These are phyloP conservation scores for Omphalea diandra DNA, from an alignment of 441 rosid genomes.

Conservation along the genomic window DNA sequence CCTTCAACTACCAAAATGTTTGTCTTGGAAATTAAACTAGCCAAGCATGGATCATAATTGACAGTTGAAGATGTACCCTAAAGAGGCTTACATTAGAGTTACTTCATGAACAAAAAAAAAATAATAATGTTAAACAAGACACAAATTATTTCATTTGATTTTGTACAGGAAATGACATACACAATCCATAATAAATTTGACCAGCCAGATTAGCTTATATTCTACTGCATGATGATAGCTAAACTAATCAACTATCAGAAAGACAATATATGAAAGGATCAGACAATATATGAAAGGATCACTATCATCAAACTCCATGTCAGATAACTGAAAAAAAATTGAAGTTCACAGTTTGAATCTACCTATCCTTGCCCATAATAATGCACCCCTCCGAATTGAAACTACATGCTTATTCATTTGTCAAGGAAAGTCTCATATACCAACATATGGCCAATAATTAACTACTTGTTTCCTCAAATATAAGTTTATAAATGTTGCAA, in stretches of 20 bases:
- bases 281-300: neutral
- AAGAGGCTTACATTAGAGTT: conserved; percentile 16
- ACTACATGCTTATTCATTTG: neutral
- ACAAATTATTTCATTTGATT: neutral
- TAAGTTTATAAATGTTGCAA: neutral
- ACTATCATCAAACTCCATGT: neutral
- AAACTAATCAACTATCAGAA: neutral
- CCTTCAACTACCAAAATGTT: conserved; percentile 88
- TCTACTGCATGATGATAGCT: neutral
- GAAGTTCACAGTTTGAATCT: neutral
- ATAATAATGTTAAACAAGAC: neutral
- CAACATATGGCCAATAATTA: neutral
- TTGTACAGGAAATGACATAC: neutral
- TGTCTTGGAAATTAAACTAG: conserved; percentile 69
- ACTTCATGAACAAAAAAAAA: conserved; percentile 14
- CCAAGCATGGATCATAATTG: conserved; percentile 67
- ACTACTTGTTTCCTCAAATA: neutral
- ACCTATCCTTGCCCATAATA: neutral
- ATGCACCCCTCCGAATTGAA: neutral
- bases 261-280: neutral
- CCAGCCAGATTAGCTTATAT: neutral
- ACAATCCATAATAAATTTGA: neutral
- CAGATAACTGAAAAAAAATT: neutral
- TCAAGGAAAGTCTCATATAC: neutral
- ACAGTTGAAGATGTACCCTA: conserved; percentile 93